Conservation (phyloP, 441 rosid species). For the Populus hybrid region DNA sequence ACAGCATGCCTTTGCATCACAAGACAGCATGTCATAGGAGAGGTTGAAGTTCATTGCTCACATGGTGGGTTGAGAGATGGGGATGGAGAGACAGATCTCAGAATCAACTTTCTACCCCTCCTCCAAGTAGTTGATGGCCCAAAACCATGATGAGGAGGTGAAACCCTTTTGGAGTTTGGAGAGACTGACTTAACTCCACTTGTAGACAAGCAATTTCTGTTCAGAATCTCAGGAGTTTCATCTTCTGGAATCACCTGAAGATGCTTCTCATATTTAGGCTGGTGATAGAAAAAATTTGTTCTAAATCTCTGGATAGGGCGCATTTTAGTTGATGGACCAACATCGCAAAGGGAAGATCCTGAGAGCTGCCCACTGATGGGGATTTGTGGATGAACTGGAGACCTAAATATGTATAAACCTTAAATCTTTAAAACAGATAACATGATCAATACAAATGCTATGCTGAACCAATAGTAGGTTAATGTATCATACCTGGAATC, state of each 20-base stretch:
- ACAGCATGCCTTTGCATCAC: background rate
- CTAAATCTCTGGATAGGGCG: constrained; percentile 24
- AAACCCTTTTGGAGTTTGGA: constrained; percentile 57
- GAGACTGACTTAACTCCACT: no score
- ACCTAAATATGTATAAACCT: constrained; percentile 31
- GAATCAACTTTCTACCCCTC: constrained; percentile 33
- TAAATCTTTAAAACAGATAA: background rate
- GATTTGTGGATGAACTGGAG: constrained; percentile 48
- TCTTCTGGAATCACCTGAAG: constrained; percentile 49
- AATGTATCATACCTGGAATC: constrained; percentile 30
- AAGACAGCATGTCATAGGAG: background rate
- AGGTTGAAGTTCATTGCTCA: constrained; percentile 8
- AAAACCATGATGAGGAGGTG: constrained; percentile 64
- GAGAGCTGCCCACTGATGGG: constrained; percentile 44
- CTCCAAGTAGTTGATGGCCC: constrained; percentile 48
- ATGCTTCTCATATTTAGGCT: constrained; percentile 46
- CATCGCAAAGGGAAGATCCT: constrained; percentile 36
- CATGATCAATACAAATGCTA: background rate
- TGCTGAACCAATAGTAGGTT: background rate
- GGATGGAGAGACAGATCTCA: constrained; percentile 68
- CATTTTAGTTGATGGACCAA: constrained; percentile 43
- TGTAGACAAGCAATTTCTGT: constrained; percentile 31
- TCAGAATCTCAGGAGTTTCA: constrained; percentile 43
- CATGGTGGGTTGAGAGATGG: constrained; percentile 53
- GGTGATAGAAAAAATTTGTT: constrained; percentile 13